These are phyloP conservation scores for Globisporangium emineosum DNA, from an alignment of 352 stramenopile species.

Conservation along the genomic window DNA sequence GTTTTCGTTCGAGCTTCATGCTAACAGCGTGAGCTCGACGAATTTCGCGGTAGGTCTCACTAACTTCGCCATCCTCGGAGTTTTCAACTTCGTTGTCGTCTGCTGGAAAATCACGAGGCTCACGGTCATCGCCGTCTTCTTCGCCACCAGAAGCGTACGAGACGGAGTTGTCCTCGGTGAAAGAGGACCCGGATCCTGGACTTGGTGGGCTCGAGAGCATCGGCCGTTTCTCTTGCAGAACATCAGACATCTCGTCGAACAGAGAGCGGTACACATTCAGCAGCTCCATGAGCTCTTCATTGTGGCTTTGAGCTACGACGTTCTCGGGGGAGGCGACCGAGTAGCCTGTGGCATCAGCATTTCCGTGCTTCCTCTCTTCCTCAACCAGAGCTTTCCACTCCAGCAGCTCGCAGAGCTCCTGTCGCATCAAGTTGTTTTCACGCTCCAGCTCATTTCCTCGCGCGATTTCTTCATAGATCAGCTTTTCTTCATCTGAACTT, in stretches of 20 bases:
- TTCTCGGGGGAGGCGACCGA: slow-evolving; percentile 8
- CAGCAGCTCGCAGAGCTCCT: slow-evolving; percentile 63
- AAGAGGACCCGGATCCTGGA: slow-evolving; percentile 58
- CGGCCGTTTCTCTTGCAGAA: slow-evolving; percentile 53
- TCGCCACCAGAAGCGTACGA: slow-evolving; percentile 48
- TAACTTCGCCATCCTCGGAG: slow-evolving; percentile 34
- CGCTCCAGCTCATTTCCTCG: slow-evolving; percentile 48
- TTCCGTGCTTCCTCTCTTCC: slow-evolving; percentile 36
- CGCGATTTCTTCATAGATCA: slow-evolving; percentile 37
- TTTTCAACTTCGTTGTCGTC: slow-evolving; percentile 42
- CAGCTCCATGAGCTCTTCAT: slow-evolving; percentile 52
- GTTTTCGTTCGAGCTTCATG: slow-evolving; percentile 59
- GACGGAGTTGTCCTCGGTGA: slow-evolving; percentile 62
- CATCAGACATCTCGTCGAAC: slow-evolving; percentile 54
- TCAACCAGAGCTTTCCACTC: slow-evolving; percentile 73
- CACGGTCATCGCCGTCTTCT: slow-evolving; percentile 30
- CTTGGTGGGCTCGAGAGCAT: slow-evolving; percentile 41
- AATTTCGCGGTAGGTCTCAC: slow-evolving; percentile 49
- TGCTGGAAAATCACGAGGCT: slow-evolving; percentile 22
- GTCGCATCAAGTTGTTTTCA: slow-evolving; percentile 68
- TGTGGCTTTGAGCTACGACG: slow-evolving; percentile 18
- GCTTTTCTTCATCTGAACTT: slow-evolving; percentile 29
- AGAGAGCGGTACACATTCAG: slow-evolving; percentile 69
- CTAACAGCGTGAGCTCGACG: slow-evolving; percentile 54
- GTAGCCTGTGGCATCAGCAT: slow-evolving; percentile 21